Percentiles rank a stretch among this genome's conserved stretches.
These are phyloP conservation scores for Paraconiothyrium brasiliense DNA, from an alignment of 2,329 filamentous ascomycete species.

Conservation along the genomic window DNA sequence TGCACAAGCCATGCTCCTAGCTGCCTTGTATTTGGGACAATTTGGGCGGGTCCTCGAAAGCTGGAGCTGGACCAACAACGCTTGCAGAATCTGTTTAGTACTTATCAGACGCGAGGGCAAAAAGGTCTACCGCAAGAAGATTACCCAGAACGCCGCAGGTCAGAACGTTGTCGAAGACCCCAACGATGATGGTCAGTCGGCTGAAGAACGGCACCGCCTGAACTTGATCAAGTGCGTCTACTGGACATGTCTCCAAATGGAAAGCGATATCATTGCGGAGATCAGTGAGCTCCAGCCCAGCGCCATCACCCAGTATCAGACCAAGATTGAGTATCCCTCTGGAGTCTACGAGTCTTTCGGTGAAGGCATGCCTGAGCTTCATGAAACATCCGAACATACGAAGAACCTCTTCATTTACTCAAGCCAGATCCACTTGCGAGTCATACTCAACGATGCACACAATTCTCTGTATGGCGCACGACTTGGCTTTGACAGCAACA, in stretches of 20 bases:
- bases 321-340: slow-evolving; percentile 73
- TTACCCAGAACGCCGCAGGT: slow-evolving; percentile 28
- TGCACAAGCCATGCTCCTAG: slow-evolving; percentile 84
- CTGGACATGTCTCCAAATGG: slow-evolving; percentile 93
- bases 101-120: slow-evolving; percentile 64
- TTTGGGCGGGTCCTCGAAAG: slow-evolving; percentile 88
- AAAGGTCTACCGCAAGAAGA: slow-evolving; percentile 23
- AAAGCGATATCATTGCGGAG: slow-evolving; percentile 94
- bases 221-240: slow-evolving; percentile 71
- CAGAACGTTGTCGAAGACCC: slow-evolving; percentile 36
- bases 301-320: slow-evolving; percentile 66
- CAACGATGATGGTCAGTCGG: slow-evolving; percentile 18
- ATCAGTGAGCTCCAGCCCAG: slow-evolving; percentile 70
- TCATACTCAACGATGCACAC: slow-evolving; percentile 65
- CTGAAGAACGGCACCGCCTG: slow-evolving; percentile 42
- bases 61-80: slow-evolving; percentile 73
- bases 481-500: slow-evolving; percentile 42
- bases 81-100: slow-evolving; percentile 70
- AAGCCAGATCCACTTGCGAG: slow-evolving; percentile 69
- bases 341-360: slow-evolving; percentile 57
- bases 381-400: slow-evolving; percentile 44
- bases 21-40: slow-evolving; percentile 89
- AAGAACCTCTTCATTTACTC: slow-evolving; percentile 66
- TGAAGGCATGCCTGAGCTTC: slow-evolving; percentile 26
- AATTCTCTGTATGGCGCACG: slow-evolving; percentile 61